These are phyloP conservation scores for Solanum chmielewskii DNA, from an alignment of 257 asterid species.

Conservation along the genomic window DNA sequence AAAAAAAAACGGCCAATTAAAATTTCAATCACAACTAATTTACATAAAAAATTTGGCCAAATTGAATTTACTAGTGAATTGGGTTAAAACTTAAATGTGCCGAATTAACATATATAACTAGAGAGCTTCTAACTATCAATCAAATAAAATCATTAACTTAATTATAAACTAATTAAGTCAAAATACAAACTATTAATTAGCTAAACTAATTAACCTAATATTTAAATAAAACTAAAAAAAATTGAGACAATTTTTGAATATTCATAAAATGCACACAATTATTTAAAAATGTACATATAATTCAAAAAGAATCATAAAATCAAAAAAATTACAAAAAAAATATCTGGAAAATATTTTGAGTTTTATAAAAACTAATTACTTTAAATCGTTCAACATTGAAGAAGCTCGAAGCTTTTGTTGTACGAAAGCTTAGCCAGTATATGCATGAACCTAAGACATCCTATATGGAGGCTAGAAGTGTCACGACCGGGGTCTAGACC, in stretches of 20 bases:
- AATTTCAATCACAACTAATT: background rate
- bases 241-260: no score
- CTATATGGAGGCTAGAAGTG: background rate
- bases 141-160: background rate
- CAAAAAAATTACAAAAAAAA: background rate
- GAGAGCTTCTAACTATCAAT: background rate
- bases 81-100: background rate
- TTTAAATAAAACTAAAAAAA: no score
- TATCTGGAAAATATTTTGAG: background rate
- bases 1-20: background rate
- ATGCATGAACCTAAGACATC: background rate
- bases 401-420: background rate
- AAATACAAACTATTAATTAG: no score
- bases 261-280: background rate
- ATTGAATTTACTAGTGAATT: background rate
- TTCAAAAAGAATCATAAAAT: no score
- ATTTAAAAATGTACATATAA: no score
- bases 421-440: background rate
- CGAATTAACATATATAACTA: no score
- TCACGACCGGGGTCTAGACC: no score
- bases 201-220: background rate
- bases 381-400: no score
- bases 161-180: no score
- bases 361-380: no score
- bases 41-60: background rate